Evolutionary conservation across 2,329 filamentous ascomycete genomes (phyloP).

Genomic region (Beauveria caledonica): DNA sequence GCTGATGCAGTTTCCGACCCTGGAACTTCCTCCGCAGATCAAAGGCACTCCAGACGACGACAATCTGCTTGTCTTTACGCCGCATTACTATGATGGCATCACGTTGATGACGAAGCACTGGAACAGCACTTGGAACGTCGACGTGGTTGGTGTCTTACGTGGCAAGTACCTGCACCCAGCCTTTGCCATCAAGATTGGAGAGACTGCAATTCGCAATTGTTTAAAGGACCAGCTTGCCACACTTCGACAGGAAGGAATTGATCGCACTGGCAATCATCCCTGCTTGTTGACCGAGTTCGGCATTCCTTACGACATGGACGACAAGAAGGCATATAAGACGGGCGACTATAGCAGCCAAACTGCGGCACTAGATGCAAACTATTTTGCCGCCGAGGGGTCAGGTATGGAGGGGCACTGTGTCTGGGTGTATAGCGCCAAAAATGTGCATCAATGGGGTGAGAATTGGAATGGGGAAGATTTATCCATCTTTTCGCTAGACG

Average conservation of each 20-base stretch:
- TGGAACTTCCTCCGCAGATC: constrained; percentile 83
- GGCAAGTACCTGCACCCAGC: constrained; percentile 83
- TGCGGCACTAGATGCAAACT: constrained; percentile 90
- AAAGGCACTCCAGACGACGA: constrained; percentile 88
- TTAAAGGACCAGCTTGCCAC: constrained; percentile 79
- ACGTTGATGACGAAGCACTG: constrained; percentile 97
- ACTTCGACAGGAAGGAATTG: constrained; percentile 77
- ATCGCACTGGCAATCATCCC: constrained; percentile 81
- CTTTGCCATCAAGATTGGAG: constrained; percentile 87
- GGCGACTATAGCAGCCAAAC: constrained; percentile 92
- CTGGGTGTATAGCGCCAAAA: constrained; percentile 80
- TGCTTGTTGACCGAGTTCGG: constrained; percentile 92
- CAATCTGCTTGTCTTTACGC: constrained; percentile 80
- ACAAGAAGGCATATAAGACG: constrained; percentile 89
- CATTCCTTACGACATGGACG: constrained; percentile 98
- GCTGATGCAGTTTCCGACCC: constrained; percentile 83
- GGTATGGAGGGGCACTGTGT: constrained; percentile 77
- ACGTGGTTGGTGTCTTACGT: constrained; percentile 84
- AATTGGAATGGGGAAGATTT: constrained; percentile 97
- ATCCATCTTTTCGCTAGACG: constrained; percentile 81
- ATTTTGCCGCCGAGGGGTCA: constrained; percentile 82
- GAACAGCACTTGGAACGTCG: constrained; percentile 96
- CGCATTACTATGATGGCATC: constrained; percentile 94
- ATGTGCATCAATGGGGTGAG: constrained; percentile 82
- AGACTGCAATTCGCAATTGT: constrained; percentile 89